Evolutionary conservation across 2,329 filamentous ascomycete genomes (phyloP).

Genomic region (Pyrenophora teres): DNA sequence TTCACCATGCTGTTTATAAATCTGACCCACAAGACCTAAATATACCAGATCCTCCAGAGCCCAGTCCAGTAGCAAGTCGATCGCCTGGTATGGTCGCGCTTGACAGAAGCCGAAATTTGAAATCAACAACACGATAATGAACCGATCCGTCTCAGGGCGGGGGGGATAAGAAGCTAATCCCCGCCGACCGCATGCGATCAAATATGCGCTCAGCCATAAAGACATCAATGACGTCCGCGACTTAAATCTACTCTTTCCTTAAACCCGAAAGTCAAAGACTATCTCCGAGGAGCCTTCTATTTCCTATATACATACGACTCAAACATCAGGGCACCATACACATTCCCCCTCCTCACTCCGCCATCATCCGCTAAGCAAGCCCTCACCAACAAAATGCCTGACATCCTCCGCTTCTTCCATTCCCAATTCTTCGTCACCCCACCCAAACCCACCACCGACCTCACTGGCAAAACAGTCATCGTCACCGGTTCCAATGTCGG

Average conservation of each 20-base stretch:
- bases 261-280: too few species aligned
- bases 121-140: background rate
- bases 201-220: too few species aligned
- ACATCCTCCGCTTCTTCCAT: constrained; percentile 41
- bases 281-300: too few species aligned
- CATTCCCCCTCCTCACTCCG: background rate
- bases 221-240: too few species aligned
- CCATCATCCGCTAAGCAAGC: background rate
- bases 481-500: constrained; percentile 57
- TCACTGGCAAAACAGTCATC: constrained; percentile 49
- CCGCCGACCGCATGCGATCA: background rate
- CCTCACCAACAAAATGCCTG: constrained; percentile 1
- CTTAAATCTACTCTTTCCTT: too few species aligned
- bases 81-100: too few species aligned
- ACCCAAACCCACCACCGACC: constrained; percentile 30
- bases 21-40: too few species aligned
- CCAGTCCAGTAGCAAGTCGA: too few species aligned
- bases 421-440: constrained; percentile 49
- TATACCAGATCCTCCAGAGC: too few species aligned
- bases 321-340: too few species aligned
- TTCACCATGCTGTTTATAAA: too few species aligned
- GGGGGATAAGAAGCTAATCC: background rate
- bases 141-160: background rate
- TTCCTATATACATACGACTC: too few species aligned
- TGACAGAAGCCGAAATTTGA: background rate